These are phyloP conservation scores for Pseudognaphalium luteoalbum DNA, from an alignment of 129 eudicot genomes.

Conservation along the genomic window DNA sequence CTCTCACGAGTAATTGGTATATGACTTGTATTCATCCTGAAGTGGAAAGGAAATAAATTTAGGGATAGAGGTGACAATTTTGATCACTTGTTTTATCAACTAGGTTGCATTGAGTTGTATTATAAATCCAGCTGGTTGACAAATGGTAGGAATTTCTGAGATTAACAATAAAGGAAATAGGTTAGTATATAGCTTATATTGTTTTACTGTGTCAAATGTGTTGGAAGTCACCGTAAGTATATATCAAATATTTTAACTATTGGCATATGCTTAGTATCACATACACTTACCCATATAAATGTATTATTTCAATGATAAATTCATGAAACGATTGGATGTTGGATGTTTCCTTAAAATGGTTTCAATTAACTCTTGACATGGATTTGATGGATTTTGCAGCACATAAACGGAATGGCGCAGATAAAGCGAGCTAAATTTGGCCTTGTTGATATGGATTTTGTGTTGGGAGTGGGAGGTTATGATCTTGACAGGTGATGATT, in stretches of 20 bases:
- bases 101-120: no score
- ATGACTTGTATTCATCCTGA: no score
- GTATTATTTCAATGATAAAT: slow-evolving; percentile 6
- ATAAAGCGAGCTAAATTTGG: slow-evolving; percentile 78
- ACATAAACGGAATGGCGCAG: slow-evolving; percentile 87
- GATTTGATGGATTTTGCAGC: slow-evolving; percentile 49
- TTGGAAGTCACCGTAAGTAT: neutral
- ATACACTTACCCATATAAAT: neutral
- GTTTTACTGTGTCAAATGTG: no score
- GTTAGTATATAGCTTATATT: no score
- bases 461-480: slow-evolving; percentile 95
- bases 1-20: no score
- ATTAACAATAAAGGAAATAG: no score
- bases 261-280: neutral
- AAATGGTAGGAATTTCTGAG: no score
- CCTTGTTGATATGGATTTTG: slow-evolving; percentile 84
- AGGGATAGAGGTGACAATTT: no score
- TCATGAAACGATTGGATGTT: neutral
- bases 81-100: no score
- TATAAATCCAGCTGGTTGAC: no score
- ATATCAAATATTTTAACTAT: neutral
- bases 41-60: no score
- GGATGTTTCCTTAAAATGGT: slow-evolving; percentile 9
- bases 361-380: slow-evolving; percentile 4
- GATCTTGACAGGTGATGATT: slow-evolving; percentile 86